Base-by-base conservation (phyloP, 192 early-diverging fungal species). In the Allomyces javanicus region DNA sequence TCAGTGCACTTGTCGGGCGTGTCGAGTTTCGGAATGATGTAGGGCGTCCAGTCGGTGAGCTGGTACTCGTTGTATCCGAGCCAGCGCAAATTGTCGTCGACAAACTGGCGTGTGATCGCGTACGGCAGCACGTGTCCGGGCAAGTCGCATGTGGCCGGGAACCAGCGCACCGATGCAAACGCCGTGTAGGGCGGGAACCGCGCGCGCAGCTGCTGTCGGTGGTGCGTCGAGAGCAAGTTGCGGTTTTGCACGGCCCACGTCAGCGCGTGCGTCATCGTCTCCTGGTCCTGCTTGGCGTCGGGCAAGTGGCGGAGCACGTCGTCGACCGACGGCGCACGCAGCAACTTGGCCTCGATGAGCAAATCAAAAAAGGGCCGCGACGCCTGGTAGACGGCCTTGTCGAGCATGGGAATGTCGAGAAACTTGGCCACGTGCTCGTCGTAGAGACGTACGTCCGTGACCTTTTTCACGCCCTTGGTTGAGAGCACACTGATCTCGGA, bases 281-380 rank as follows among this genome's bases (percentile, higher is more conserved):
- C 33, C 33, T 40, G 33, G 33, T 40, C 33, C 33, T 40, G 68
- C 61, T 67, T 77, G 26, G 75, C 71, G 33, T 40, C 33, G 24
- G 75, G 70, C 0, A 94, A 70, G 67, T 94, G 90, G 4, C 58
- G 62, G 12, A 86, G 67, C 0, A 93, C 75, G 70, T 94, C 92
- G 0, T 71, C 62, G 22, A 91, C 71, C 0, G 75, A 71, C 22
- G 92, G 55, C 1, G 71, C 67, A 24, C 73, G 71, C 4, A 93
- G 65, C 25, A 79, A 40, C 0, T 73, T 74, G n/a, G 68, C 62
- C 1, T 67, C 62, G 62, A 78, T 69, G 25, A 89, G 68, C 58
- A 83, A 77, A 9, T 73, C 67, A 5, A 91, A 69, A 66, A 80
- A 71, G 21, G 81, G 79, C 45, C 73, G 70, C 66, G 84, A 88